Conservation (phyloP, 1,139 yeast species). For the Hanseniaspora gamundiae region DNA sequence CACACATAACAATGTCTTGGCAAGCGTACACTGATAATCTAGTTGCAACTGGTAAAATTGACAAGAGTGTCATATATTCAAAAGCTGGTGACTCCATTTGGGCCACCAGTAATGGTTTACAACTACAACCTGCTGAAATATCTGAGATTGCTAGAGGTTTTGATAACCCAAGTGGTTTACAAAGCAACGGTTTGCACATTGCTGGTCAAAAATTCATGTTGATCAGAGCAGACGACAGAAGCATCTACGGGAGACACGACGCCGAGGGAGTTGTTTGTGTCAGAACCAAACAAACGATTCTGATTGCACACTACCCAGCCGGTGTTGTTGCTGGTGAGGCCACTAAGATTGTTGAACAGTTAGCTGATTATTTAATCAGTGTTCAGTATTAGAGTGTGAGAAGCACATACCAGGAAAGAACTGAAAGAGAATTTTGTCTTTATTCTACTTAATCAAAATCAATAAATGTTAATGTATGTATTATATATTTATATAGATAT, state of each 20-base stretch:
- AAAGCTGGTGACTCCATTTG: constrained; percentile 90
- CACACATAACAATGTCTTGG: constrained; percentile 16
- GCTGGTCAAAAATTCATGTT: constrained; percentile 81
- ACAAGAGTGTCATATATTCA: constrained; percentile 86
- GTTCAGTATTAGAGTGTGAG: constrained; percentile 71
- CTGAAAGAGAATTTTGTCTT: too few relatives aligned
- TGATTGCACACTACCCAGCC: constrained; percentile 89
- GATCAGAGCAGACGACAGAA: constrained; percentile 82
- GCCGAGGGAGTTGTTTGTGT: constrained; percentile 84
- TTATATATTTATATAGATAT: background rate
- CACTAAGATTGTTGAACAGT: constrained; percentile 82
- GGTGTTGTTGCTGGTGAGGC: constrained; percentile 93
- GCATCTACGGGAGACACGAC: constrained; percentile 83
- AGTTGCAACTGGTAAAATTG: constrained; percentile 73
- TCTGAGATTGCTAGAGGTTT: constrained; percentile 66
- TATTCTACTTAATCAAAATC: too few relatives aligned
- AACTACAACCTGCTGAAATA: constrained; percentile 61
- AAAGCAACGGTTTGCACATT: constrained; percentile 74
- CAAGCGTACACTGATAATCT: constrained; percentile 88
- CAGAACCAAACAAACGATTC: constrained; percentile 83
- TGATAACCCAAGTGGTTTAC: constrained; percentile 65
- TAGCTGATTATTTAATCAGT: constrained; percentile 86
- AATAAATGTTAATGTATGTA: too few relatives aligned
- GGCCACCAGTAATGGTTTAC: constrained; percentile 73
- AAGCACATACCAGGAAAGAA: too few relatives aligned